A percentile compares a stretch with the other conserved stretches of the same genome.
Conservation (phyloP, 2,329 filamentous ascomycete species). For the Fusarium pseudonygamai region DNA sequence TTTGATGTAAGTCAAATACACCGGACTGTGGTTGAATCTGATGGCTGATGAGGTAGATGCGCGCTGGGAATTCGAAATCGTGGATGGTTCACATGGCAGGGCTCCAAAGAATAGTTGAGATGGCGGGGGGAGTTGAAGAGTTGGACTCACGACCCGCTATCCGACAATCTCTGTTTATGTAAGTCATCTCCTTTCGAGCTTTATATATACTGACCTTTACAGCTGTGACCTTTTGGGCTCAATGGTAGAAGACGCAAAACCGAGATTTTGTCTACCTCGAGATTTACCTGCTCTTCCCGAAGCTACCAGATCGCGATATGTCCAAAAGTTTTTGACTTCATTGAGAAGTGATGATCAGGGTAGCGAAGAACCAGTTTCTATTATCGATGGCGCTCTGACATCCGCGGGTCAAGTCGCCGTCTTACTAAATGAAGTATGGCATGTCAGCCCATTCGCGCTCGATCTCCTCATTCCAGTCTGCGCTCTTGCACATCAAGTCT, state of each 20-base stretch:
- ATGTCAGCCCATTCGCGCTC: neutral
- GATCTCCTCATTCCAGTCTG: conserved; percentile 25
- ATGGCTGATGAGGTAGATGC: conserved; percentile 17
- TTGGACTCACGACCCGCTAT: conserved; percentile 17
- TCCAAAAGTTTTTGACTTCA: neutral
- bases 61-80: conserved; percentile 9
- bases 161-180: conserved; percentile 31
- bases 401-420: neutral
- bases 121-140: conserved; percentile 15
- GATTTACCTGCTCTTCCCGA: rapidly evolving
- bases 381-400: conserved; percentile 3
- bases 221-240: conserved; percentile 31
- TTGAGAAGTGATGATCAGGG: neutral
- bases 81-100: conserved; percentile 35
- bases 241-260: conserved; percentile 14
- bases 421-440: conserved; percentile 14
- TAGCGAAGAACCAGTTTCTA: no score
- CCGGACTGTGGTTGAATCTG: no score
- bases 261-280: conserved; percentile 12
- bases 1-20: conserved; percentile 26
- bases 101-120: conserved; percentile 12
- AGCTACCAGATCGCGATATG: neutral
- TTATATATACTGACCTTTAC: no score
- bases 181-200: neutral
- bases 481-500: conserved; percentile 8